Evolutionary conservation across 768 basidiomycete genomes (phyloP).

Genomic region (Boletellus emodensis): DNA sequence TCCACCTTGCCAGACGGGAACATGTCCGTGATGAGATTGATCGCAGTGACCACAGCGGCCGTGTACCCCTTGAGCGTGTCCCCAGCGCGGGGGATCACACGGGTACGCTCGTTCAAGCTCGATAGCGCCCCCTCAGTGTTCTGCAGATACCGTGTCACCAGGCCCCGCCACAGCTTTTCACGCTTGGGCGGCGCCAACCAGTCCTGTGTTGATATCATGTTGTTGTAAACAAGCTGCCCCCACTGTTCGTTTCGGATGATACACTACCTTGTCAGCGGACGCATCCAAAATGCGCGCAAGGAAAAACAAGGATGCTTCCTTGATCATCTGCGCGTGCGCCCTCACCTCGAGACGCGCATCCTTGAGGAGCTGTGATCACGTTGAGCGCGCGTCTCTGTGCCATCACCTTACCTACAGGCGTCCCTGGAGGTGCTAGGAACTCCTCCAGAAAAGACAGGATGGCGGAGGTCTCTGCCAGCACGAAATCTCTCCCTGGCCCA

Average conservation of each 20-base stretch:
- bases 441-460: constrained; percentile 24
- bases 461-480: constrained; percentile 24
- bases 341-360: constrained; percentile 19
- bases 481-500: constrained; percentile 8
- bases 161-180: constrained; percentile 18
- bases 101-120: constrained; percentile 5
- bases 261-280: constrained; percentile 10
- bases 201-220: constrained; percentile 6
- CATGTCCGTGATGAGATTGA: constrained; percentile 20
- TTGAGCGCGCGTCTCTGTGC: neutral
- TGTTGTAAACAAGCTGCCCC: neutral
- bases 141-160: constrained; percentile 17
- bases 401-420: constrained; percentile 9
- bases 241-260: neutral
- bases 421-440: constrained; percentile 11
- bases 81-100: constrained; percentile 11
- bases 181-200: constrained; percentile 21
- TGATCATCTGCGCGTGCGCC: constrained; percentile 16
- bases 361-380: constrained; percentile 9
- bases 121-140: constrained; percentile 21
- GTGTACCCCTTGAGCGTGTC: constrained; percentile 15
- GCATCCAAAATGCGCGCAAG: constrained; percentile 5
- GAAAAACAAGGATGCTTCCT: constrained; percentile 25
- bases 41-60: constrained; percentile 15
- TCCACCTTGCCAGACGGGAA: constrained; percentile 16